Conservation (phyloP, 129 eudicot species). For the Artemisia tridentata region DNA sequence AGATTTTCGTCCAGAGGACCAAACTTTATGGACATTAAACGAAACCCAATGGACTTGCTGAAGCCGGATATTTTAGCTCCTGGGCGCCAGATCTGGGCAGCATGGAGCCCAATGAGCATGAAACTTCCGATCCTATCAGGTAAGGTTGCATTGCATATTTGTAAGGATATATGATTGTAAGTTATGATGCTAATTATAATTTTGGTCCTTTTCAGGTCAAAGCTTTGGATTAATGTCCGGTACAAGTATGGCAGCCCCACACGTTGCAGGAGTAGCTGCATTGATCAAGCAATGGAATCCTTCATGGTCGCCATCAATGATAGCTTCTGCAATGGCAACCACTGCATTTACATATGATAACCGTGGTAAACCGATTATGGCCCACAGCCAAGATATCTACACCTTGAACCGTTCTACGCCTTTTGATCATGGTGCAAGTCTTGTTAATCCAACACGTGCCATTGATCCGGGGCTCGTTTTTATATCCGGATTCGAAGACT, state of each 20-base stretch:
- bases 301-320: slow-evolving; percentile 89
- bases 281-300: slow-evolving; percentile 72
- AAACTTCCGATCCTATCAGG: slow-evolving; percentile 58
- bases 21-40: slow-evolving; percentile 49
- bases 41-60: slow-evolving; percentile 62
- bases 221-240: slow-evolving; percentile 78
- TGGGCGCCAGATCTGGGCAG: slow-evolving; percentile 94
- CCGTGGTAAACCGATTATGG: slow-evolving; percentile 68
- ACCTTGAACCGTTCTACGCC: slow-evolving; percentile 63
- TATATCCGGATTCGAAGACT: slow-evolving; percentile 65
- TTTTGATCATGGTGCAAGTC: slow-evolving; percentile 89
- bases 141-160: slow-evolving; percentile 11
- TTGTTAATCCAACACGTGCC: slow-evolving; percentile 60
- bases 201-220: slow-evolving; percentile 43
- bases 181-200: not conserved
- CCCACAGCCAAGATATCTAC: slow-evolving; percentile 60
- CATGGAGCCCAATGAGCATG: slow-evolving; percentile 97
- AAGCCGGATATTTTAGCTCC: slow-evolving; percentile 97
- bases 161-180: not conserved
- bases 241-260: slow-evolving; percentile 98
- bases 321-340: slow-evolving; percentile 91
- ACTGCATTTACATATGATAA: slow-evolving; percentile 71
- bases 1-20: slow-evolving; percentile 94
- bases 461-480: slow-evolving; percentile 84
- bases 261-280: slow-evolving; percentile 91